phyloP scores from a whole-genome alignment of 164 flowering plant species.

The Chimonanthus salicifolius region DNA sequence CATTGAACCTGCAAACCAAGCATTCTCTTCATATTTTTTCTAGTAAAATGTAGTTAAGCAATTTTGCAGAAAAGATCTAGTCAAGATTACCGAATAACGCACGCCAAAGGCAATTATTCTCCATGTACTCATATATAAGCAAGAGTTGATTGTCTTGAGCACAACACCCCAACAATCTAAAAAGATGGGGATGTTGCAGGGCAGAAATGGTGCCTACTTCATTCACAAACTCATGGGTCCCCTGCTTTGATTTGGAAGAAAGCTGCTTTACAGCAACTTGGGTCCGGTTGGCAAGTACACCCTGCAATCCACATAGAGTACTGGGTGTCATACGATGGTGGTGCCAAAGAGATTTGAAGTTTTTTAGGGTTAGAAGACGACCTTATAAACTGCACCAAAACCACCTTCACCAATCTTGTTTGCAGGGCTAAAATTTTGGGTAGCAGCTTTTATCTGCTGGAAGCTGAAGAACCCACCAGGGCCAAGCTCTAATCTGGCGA shows the following conservation, averaged over 20 bases:
- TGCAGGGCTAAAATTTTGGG: slow-evolving; percentile 30
- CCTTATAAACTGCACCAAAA: slow-evolving; percentile 60
- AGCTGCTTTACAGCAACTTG: slow-evolving; percentile 56
- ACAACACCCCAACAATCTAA: slow-evolving; percentile 52
- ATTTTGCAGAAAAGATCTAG: too few species aligned
- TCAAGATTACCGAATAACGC: slow-evolving; percentile 37
- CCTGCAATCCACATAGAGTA: slow-evolving; percentile 5
- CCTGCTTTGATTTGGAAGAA: slow-evolving; percentile 55
- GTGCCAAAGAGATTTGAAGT: background rate
- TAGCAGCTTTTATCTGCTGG: slow-evolving; percentile 45
- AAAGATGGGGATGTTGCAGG: slow-evolving; percentile 56
- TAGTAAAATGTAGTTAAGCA: too few species aligned
- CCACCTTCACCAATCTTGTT: slow-evolving; percentile 67
- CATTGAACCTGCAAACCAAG: background rate
- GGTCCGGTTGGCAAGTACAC: slow-evolving; percentile 34
- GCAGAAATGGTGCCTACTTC: slow-evolving; percentile 59
- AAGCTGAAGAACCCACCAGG: slow-evolving; percentile 29
- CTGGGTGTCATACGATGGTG: background rate
- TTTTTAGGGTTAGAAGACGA: slow-evolving; percentile 2
- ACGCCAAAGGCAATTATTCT: slow-evolving; percentile 48
- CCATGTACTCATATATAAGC: slow-evolving; percentile 53
- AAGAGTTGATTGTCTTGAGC: slow-evolving; percentile 45
- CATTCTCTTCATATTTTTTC: too few species aligned
- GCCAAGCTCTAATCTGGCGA: slow-evolving; percentile 29
- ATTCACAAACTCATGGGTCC: slow-evolving; percentile 56